Evolutionary conservation across 768 basidiomycete species (phyloP), one percentile per base, ranked within the genome.

Genomic region (Naganishia onofrii): DNA sequence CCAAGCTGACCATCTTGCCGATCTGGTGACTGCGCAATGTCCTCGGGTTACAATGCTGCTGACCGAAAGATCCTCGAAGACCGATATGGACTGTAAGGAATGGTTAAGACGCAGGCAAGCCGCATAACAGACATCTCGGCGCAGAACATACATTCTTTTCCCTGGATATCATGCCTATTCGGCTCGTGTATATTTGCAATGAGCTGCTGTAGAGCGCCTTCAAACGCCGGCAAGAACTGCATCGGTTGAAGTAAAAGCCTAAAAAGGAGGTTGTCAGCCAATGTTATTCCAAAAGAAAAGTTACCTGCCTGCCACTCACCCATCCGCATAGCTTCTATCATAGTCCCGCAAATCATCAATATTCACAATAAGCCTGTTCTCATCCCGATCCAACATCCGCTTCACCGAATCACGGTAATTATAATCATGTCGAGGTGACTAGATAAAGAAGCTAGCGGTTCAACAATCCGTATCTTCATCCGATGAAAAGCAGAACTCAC

Each of bases 31-130:
- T 90, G 69, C 88, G 87, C 63, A 99, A 86, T 21, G 93, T 93
- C 9, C 96, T 86, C 56, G 96, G 96, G 81, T 90, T 97, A 80
- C 94, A 90, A 81, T 97, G 94, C 81, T 98, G 92, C 82, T 97
- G 95, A 54, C 96, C 96, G 81, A 99, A 99, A 8, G 92, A 94
- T 63, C 96, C 96, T 75, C 90, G 89, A 80, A 97, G 88, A 28
- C 94, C 96, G 68, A 97, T 85, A 74, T 89, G 89, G 82, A 88
- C 81, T 82, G 69, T 0, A 31, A 46, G n/a, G 26, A 58, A 51
- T 19, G 12, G 34, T 44, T 17, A 52, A 31, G 8, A n/a, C 23
- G 0, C 36, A 46, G 21, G 19, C 17, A 19, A 2, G 12, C 34
- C 4, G 34, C 34, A 51, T 36, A 28, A 10, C 26, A 67, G 55